A percentile compares a stretch with the other conserved stretches of the same genome.
Evolutionary conservation across 2,329 filamentous ascomycete species (phyloP).

Genomic region (Dendrostoma leiphaemia): DNA sequence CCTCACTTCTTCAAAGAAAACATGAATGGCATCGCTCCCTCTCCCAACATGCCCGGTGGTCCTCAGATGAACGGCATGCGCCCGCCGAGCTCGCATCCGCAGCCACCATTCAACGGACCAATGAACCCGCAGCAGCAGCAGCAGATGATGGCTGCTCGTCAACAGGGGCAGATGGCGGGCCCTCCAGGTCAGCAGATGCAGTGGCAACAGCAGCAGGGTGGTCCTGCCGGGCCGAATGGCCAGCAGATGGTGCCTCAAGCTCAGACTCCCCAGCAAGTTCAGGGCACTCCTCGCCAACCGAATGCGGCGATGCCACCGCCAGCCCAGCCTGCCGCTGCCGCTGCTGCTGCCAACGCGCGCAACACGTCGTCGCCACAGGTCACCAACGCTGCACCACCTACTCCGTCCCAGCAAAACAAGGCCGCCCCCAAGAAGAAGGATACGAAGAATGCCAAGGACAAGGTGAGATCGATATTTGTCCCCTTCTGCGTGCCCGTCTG

Average conservation of each 20-base stretch:
- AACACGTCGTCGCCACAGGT: slow-evolving; percentile 62
- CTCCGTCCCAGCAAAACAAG: slow-evolving; percentile 72
- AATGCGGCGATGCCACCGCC: slow-evolving; percentile 61
- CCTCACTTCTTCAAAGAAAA: slow-evolving; percentile 46
- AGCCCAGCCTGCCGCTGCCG: slow-evolving; percentile 52
- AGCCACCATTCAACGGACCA: slow-evolving; percentile 49
- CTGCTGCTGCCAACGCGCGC: slow-evolving; percentile 46
- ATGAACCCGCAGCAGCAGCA: slow-evolving; percentile 61
- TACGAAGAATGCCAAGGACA: slow-evolving; percentile 60
- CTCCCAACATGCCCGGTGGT: slow-evolving; percentile 51
- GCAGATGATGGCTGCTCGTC: slow-evolving; percentile 57
- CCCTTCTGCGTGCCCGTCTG: slow-evolving; percentile 11
- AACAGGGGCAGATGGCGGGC: slow-evolving; percentile 31
- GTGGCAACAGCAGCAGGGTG: slow-evolving; percentile 41
- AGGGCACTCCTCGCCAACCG: slow-evolving; percentile 71
- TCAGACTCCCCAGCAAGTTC: slow-evolving; percentile 51
- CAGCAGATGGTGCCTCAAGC: slow-evolving; percentile 41
- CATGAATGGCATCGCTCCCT: slow-evolving; percentile 44
- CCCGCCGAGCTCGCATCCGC: slow-evolving; percentile 67
- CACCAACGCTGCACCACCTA: slow-evolving; percentile 68
- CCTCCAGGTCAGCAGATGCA: slow-evolving; percentile 44
- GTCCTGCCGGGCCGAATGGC: slow-evolving; percentile 36
- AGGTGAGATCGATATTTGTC: slow-evolving; percentile 50
- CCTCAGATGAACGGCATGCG: slow-evolving; percentile 66
- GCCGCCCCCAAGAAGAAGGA: slow-evolving; percentile 77